These are phyloP conservation scores for Taphrina populina DNA, from an alignment of 1,139 yeast genomes.

Conservation along the genomic window DNA sequence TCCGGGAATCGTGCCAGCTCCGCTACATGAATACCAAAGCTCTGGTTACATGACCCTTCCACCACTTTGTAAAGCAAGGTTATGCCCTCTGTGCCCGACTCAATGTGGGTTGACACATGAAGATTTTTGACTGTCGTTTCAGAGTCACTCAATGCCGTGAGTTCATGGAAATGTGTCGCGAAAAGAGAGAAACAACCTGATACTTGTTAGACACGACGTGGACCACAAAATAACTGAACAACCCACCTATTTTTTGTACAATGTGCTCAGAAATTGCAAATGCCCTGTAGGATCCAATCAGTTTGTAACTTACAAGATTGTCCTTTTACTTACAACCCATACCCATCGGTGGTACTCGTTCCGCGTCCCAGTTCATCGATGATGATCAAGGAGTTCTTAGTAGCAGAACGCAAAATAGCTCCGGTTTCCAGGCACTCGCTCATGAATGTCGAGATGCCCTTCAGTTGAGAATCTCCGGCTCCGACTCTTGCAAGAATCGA, in stretches of 20 bases:
- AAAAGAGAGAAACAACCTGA: conserved; percentile 71
- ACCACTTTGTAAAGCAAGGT: conserved; percentile 87
- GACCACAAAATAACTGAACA: neutral
- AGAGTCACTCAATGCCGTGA: conserved; percentile 70
- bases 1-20: conserved; percentile 89
- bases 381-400: conserved; percentile 76
- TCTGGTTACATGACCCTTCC: conserved; percentile 87
- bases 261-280: conserved; percentile 93
- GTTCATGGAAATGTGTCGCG: conserved; percentile 97
- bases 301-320: neutral
- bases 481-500: conserved; percentile 96
- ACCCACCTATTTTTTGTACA: conserved; percentile 54
- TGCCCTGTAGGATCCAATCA: conserved; percentile 49
- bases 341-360: conserved; percentile 95
- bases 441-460: conserved; percentile 96
- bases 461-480: conserved; percentile 94
- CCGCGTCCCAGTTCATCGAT: conserved; percentile 97
- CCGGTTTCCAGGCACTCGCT: conserved; percentile 97
- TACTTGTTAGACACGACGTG: neutral
- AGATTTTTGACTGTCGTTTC: conserved; percentile 66
- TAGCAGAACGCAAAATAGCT: conserved; percentile 81
- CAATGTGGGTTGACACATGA: conserved; percentile 90
- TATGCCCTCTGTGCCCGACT: conserved; percentile 48
- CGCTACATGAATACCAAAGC: conserved; percentile 97
- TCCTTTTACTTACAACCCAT: conserved; percentile 61